Base-by-base conservation (phyloP, 2,329 filamentous ascomycete species). In the Aphanocladium album region DNA sequence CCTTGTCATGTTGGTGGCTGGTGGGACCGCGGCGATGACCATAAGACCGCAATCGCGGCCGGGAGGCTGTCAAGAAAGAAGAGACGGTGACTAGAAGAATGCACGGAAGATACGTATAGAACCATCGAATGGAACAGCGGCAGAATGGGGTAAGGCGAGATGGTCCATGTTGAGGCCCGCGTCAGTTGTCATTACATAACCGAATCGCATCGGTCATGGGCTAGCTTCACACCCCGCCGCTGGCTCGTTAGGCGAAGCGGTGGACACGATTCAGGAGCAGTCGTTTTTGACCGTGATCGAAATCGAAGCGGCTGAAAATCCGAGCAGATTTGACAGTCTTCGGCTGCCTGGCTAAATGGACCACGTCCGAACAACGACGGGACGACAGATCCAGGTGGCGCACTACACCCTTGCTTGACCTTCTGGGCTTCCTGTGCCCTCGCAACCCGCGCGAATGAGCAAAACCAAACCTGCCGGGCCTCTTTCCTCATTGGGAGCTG, bases 121-220 rank as follows among this genome's bases (percentile, higher is more conserved):
- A 33, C 43, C 21, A 21, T 37, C 27, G 5, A 35, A 56, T 37
- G 19, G 12, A 39, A 37, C 54, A 57, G 35, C 43, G 43, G 54
- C 54, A 57, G 19, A n/a, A 30, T 57, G 27, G 49, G 30, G 27
- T 21, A 37, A 35, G 30, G 30, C 35, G 12, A 39, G 35, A 39
- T 39, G 35, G 30, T n/a, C 16, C 16, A 21, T 30, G 14, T 47
- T 47, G 21, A 25, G 11, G 21, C 45, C 23, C 21, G 45, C 47
- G 27, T n/a, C 50, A 53, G 23, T 59, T 59, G 35, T 11, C 46
- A 46, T 59, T 59, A 46, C 57, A 47, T 39, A 59, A 59, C 47
- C 23, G 23, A 37, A 52, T 37, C 27, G 49, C 23, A 17, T 3
- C 33, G 33, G 23, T 9, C n/a, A 21, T 47, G 19, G 23, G 23